Conservation (phyloP, 192 early-diverging fungal genomes). For the Coemansia sp. region DNA sequence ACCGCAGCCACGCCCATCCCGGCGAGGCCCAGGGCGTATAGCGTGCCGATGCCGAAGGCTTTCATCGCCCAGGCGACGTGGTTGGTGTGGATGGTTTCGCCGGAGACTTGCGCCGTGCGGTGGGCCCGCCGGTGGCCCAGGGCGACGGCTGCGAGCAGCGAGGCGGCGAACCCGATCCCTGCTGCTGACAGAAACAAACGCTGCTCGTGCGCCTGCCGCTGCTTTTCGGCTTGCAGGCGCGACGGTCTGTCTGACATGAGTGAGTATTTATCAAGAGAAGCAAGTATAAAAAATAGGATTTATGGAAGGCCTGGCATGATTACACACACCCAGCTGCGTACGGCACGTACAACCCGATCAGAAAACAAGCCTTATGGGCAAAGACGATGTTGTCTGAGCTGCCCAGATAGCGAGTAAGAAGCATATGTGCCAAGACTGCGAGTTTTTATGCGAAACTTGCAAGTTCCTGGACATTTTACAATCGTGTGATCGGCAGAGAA, state of each 20-base stretch:
- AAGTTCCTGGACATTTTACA: no score
- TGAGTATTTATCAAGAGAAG: background rate
- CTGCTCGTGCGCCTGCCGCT: conserved; percentile 34
- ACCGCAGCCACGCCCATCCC: conserved; percentile 17
- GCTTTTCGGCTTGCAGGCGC: conserved; percentile 22
- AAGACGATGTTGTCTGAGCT: no score
- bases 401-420: no score
- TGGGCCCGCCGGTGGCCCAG: conserved; percentile 42
- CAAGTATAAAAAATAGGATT: background rate
- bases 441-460: no score
- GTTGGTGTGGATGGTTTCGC: conserved; percentile 19
- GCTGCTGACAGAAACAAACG: conserved; percentile 22
- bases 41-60: conserved; percentile 43
- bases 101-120: conserved; percentile 12
- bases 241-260: conserved; percentile 13
- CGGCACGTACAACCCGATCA: no score
- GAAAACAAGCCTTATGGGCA: no score
- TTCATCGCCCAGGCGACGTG: conserved; percentile 28
- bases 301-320: background rate
- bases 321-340: no score
- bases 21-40: conserved; percentile 37
- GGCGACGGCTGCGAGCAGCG: conserved; percentile 28
- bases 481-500: no score
- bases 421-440: no score
- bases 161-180: conserved; percentile 28